Conservation (phyloP, 805 yeast genomes). For the Myxozyma lipomycoides region DNA sequence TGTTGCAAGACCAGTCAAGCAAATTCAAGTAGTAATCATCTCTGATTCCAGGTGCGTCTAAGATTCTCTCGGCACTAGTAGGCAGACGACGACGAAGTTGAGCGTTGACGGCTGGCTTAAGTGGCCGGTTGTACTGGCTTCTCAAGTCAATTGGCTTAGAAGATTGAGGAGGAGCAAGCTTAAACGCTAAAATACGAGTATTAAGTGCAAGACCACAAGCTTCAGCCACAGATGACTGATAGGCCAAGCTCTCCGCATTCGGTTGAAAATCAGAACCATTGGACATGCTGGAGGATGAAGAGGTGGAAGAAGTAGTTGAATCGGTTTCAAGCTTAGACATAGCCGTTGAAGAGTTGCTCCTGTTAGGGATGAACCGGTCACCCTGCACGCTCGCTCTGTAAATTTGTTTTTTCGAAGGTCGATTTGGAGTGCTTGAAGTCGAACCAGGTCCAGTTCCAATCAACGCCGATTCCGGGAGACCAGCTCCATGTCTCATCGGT, state of each 20-base stretch:
- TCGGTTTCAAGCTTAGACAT: constrained; percentile 40
- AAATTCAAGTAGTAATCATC: constrained; percentile 90
- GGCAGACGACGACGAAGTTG: constrained; percentile 58
- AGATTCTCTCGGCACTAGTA: constrained; percentile 83
- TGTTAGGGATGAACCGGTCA: constrained; percentile 61
- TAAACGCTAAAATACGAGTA: constrained; percentile 77
- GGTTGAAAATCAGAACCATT: constrained; percentile 1
- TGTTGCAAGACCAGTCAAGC: constrained; percentile 80
- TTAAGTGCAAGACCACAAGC: constrained; percentile 89
- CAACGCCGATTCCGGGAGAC: constrained; percentile 41
- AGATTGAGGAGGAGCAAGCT: constrained; percentile 70
- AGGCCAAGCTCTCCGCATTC: constrained; percentile 14
- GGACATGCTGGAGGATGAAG: constrained; percentile 41
- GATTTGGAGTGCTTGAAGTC: constrained; percentile 33
- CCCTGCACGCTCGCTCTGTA: constrained; percentile 33
- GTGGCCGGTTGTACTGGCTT: constrained; percentile 38
- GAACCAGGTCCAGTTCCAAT: constrained; percentile 38
- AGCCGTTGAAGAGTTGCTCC: constrained; percentile 49
- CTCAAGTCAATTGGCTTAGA: constrained; percentile 38
- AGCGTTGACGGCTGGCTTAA: constrained; percentile 35
- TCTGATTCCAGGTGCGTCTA: constrained; percentile 92
- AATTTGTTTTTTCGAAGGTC: constrained; percentile 29
- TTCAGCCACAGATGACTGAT: constrained; percentile 62
- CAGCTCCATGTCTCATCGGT: constrained; percentile 47
- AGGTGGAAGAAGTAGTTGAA: background rate